Conservation (phyloP, 352 stramenopile genomes). For the Globisporangium solare region DNA sequence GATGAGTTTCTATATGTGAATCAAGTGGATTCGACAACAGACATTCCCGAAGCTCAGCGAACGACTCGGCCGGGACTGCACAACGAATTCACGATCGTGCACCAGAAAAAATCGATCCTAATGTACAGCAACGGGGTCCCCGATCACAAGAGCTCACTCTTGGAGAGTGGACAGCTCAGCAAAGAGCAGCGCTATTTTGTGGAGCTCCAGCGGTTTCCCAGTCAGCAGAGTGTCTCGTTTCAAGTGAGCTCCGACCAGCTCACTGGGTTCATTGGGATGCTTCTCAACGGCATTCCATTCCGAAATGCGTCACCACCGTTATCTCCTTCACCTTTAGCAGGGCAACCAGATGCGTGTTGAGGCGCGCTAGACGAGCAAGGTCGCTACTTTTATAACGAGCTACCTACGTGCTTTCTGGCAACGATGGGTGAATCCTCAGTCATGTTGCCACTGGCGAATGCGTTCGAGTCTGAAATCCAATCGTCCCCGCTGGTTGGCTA, state of each 20-base stretch:
- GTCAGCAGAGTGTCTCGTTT: slow-evolving; percentile 23
- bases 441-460: background rate
- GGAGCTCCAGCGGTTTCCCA: slow-evolving; percentile 49
- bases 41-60: slow-evolving; percentile 6
- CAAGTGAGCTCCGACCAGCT: slow-evolving; percentile 7
- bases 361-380: slow-evolving; percentile 34
- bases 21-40: slow-evolving; percentile 40
- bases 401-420: slow-evolving; percentile 40
- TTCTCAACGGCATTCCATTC: slow-evolving; percentile 64
- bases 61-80: slow-evolving; percentile 2
- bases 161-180: background rate
- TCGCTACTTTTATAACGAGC: slow-evolving; percentile 45
- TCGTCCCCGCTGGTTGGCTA: slow-evolving; percentile 45
- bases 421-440: slow-evolving; percentile 2
- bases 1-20: slow-evolving; percentile 39
- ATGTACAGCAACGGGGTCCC: slow-evolving; percentile 72
- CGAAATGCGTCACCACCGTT: slow-evolving; percentile 17
- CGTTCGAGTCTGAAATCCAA: no score
- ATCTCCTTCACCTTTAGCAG: slow-evolving; percentile 15
- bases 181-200: slow-evolving; percentile 53
- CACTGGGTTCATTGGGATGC: slow-evolving; percentile 37
- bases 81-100: slow-evolving; percentile 45
- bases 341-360: slow-evolving; percentile 23
- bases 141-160: slow-evolving; percentile 23
- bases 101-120: slow-evolving; percentile 31